These are phyloP conservation scores for Ceratocystis albifundus DNA, from an alignment of 2,329 filamentous ascomycete genomes.

Conservation along the genomic window DNA sequence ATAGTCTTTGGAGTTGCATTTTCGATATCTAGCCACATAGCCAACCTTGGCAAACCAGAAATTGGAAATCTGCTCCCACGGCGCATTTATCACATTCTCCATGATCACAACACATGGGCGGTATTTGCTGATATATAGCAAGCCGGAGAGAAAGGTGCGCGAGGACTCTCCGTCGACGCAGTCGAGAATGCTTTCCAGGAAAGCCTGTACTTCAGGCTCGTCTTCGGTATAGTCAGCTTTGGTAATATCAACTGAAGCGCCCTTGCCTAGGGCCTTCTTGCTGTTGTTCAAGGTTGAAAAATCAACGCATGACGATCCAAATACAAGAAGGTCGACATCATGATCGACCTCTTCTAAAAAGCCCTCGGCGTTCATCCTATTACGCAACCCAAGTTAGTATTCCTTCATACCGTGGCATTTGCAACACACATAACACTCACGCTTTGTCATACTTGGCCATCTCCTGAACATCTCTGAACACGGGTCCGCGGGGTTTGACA, in stretches of 20 bases:
- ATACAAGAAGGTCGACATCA: slow-evolving; percentile 53
- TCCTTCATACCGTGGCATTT: not conserved
- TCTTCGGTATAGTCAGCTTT: slow-evolving; percentile 29
- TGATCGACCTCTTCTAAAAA: slow-evolving; percentile 44
- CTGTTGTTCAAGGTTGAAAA: slow-evolving; percentile 52
- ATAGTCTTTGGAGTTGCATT: slow-evolving; percentile 57
- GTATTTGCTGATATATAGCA: slow-evolving; percentile 43
- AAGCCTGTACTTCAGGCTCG: slow-evolving; percentile 28
- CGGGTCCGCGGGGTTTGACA: slow-evolving; percentile 35
- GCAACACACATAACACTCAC: slow-evolving; percentile 32
- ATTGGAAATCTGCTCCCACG: slow-evolving; percentile 44
- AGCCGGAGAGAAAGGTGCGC: slow-evolving; percentile 52
- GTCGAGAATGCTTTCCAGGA: slow-evolving; percentile 46
- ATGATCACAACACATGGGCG: slow-evolving; percentile 54
- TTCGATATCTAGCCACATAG: slow-evolving; percentile 42
- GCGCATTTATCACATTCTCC: slow-evolving; percentile 55
- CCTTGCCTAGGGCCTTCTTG: slow-evolving; percentile 33
- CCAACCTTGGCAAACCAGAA: slow-evolving; percentile 36
- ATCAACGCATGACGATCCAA: slow-evolving; percentile 66
- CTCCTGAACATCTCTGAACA: slow-evolving; percentile 51
- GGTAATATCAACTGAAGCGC: slow-evolving; percentile 38
- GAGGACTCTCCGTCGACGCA: slow-evolving; percentile 47
- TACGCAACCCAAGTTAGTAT: not conserved
- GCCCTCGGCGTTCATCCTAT: slow-evolving; percentile 56
- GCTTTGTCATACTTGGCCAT: slow-evolving; percentile 36